Base-by-base conservation (phyloP, 139 green algal species). In the Asterochloris erici region DNA sequence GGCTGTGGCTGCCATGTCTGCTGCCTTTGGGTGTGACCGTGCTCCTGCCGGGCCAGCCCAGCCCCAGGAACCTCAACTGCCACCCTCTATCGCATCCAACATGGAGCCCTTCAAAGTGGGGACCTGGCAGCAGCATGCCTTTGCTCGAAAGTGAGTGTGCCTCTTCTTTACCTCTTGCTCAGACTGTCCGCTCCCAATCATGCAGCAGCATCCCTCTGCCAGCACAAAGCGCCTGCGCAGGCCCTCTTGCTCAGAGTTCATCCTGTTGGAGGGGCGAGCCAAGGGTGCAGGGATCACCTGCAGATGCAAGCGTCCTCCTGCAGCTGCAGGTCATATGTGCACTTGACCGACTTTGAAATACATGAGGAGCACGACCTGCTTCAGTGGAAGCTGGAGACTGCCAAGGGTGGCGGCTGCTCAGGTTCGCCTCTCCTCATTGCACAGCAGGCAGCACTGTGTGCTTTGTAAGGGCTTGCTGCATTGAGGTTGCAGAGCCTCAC, bases 41-140 rank as follows among this genome's bases (percentile, higher is more conserved):
- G 29, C 62, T 27, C 29, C 60, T 54, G 54, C 66, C 68, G 63
- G 21, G n/a, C 78, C 54, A 74, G 79, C 74, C 60, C 24, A 19
- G 21, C 29, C 47, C 71, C 38, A 64, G 68, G 70, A 11, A 61
- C 24, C 62, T 54, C 15, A 17, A 0, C 75, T 86, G 47, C 88
- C 85, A 1, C 63, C 68, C 62, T 85, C 74, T 73, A 92, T 90
- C 26, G 66, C 78, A 28, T 86, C 79, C 13, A 94, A 94, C 74
- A 74, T 82, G 64, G 91, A 94, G 82, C 90, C 91, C 14, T 94
- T 87, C 87, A 70, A 78, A 15, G 86, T 92, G 28, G 90, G 87
- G n/a, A 85, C 89, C 12, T 95, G 91, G 91, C 86, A 88, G 38
- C 87, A 90, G 77, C 76, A 84, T 73, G 90, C 88, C 4, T 93